Evolutionary conservation across 805 yeast species (phyloP).

Genomic region (Myxozyma neotropica): DNA sequence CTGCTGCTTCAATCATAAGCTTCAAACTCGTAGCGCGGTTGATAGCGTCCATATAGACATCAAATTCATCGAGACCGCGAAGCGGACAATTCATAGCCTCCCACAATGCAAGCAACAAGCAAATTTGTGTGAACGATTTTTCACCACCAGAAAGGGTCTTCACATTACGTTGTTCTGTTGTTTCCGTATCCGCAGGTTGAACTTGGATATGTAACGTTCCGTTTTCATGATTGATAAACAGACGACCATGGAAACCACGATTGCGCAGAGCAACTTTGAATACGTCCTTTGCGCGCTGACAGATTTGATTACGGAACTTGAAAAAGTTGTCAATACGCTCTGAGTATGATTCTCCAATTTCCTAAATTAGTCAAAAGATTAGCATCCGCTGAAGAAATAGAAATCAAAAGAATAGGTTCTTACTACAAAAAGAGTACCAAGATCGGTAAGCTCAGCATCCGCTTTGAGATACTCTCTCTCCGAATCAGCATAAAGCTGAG

Average conservation of each 20-base stretch:
- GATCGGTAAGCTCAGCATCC: conserved; percentile 14
- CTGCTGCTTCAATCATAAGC: conserved; percentile 67
- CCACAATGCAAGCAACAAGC: conserved; percentile 89
- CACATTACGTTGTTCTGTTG: conserved; percentile 63
- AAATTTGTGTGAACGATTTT: conserved; percentile 89
- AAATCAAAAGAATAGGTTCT: background rate
- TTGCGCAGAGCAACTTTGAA: conserved; percentile 46
- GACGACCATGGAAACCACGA: conserved; percentile 73
- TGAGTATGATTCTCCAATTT: conserved; percentile 18
- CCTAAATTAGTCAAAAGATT: background rate
- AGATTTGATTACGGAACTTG: conserved; percentile 32
- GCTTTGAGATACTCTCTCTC: conserved; percentile 23
- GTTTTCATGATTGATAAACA: conserved; percentile 59
- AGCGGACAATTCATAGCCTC: conserved; percentile 83
- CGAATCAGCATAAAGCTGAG: conserved; percentile 14
- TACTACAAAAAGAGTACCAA: conserved; percentile 7
- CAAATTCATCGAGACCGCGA: conserved; percentile 91
- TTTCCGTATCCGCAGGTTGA: conserved; percentile 38
- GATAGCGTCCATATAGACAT: conserved; percentile 95
- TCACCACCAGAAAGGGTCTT: conserved; percentile 96
- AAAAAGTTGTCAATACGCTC: conserved; percentile 28
- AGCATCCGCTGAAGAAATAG: background rate
- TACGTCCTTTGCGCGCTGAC: conserved; percentile 32
- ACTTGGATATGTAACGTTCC: conserved; percentile 34
- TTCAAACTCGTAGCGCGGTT: conserved; percentile 79